A percentile compares a stretch with the other conserved stretches of the same genome.
Conservation (phyloP, 257 asterid genomes). For the Orobanche coerulescens region DNA sequence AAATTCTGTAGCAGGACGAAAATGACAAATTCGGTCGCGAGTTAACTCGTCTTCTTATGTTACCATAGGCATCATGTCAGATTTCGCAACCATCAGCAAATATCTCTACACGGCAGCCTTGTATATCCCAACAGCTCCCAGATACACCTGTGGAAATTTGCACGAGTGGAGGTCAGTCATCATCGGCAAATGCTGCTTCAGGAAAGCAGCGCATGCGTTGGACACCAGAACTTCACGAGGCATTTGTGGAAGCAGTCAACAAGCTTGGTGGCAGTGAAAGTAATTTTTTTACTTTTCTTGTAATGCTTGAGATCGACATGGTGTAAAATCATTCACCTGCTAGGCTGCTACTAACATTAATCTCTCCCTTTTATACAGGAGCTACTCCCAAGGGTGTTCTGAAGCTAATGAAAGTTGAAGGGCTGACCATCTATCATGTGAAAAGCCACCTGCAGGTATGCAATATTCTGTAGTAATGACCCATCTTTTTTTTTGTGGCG, state of each 20-base stretch:
- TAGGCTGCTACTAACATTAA: conserved; percentile 6
- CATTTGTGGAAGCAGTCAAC: conserved; percentile 78
- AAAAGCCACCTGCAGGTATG: conserved; percentile 64
- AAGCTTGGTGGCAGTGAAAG: conserved; percentile 97
- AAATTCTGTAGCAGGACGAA: neutral
- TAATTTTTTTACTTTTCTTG: conserved; percentile 26
- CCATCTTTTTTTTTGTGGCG: neutral
- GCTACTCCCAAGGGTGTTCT: conserved; percentile 56
- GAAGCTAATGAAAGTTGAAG: conserved; percentile 44
- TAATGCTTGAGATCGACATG: conserved; percentile 9
- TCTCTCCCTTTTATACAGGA: conserved; percentile 34
- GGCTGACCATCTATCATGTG: conserved; percentile 44
- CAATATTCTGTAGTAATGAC: conserved; percentile 2
- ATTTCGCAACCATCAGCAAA: conserved; percentile 33
- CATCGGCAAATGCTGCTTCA: conserved; percentile 59
- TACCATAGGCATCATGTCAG: conserved; percentile 30
- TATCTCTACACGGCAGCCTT: conserved; percentile 41
- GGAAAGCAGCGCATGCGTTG: conserved; percentile 90
- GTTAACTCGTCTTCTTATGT: conserved; percentile 12
- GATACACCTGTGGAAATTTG: conserved; percentile 46
- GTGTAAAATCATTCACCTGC: conserved; percentile 9
- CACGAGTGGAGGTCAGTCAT: conserved; percentile 36
- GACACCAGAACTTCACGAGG: conserved; percentile 88
- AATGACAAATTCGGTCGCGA: neutral
- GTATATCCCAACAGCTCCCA: conserved; percentile 35